Base-by-base conservation (phyloP, 352 stramenopile species). In the Phytophthora lateralis region DNA sequence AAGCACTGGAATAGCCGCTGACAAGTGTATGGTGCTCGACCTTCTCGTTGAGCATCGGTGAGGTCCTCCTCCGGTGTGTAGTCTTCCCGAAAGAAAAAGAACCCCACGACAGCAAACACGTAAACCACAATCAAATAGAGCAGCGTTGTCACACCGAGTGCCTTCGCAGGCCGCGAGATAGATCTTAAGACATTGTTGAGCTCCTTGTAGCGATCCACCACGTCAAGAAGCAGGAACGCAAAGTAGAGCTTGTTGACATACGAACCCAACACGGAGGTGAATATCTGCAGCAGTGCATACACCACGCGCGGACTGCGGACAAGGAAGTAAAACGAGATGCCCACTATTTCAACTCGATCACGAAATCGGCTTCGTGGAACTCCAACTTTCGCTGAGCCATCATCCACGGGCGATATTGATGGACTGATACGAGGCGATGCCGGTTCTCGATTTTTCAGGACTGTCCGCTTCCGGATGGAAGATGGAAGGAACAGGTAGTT, bases 161-260 rank as follows among this genome's bases (percentile, higher is more conserved):
- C 76, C 51, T 88, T 90, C 0, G 77, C 75, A 11, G 83, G 81
- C 14, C 69, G 65, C 15, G 84, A 73, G 29, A 91, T 87, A 6
- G 83, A 88, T 17, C 80, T 73, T 12, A 90, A 39, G 1, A 93
- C 83, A 48, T 90, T 87, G 55, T 85, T 87, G 3, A 90, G 71
- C 27, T 87, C 76, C 44, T 88, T 83, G 54, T 86, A 93, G n/a
- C 80, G 78, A 39, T 91, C 88, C n/a, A 93, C 71, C 32, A 91
- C 63, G 52, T 93, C 83, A 8, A 93, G 67, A 17, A 93, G 43
- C 39, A 91, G 80, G 39, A 91, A 90, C 18, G 81, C 75, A 51
- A 93, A 93, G 70, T 82, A 93, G 32, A 93, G 75, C 34, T 85
- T 88, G 67, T 88, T 85, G 15, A 93, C 59, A 47, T 85, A 85